Evolutionary conservation across 441 rosid genomes (phyloP).

Genomic region (Arabidopsis hybrid): DNA sequence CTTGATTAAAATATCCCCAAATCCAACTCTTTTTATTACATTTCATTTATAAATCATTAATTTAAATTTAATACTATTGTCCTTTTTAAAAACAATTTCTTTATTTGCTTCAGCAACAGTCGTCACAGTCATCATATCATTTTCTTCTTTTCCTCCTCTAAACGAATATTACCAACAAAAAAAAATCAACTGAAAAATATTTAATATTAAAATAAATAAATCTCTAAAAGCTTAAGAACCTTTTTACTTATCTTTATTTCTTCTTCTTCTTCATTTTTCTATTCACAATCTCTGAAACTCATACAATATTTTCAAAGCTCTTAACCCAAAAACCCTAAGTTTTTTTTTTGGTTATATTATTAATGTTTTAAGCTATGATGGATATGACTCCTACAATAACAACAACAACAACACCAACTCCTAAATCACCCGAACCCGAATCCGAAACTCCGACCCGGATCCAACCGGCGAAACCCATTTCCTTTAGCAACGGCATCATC

Average conservation of each 20-base stretch:
- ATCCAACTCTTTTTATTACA: background rate
- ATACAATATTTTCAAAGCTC: slow-evolving; percentile 13
- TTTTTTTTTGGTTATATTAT: background rate
- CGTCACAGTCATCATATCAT: slow-evolving; percentile 40
- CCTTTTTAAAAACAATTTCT: background rate
- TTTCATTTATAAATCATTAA: slow-evolving; percentile 6
- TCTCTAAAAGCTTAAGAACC: slow-evolving; percentile 40
- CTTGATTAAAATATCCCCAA: slow-evolving; percentile 14
- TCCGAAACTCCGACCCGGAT: slow-evolving; percentile 63
- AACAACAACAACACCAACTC: slow-evolving; percentile 26
- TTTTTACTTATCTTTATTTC: slow-evolving; percentile 36
- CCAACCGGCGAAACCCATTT: slow-evolving; percentile 64
- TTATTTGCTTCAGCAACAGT: slow-evolving; percentile 35
- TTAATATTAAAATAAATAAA: slow-evolving; percentile 13
- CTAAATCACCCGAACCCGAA: slow-evolving; percentile 56
- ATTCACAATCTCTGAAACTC: slow-evolving; percentile 35
- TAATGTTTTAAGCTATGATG: slow-evolving; percentile 51
- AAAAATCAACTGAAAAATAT: background rate
- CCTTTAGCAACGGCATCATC: slow-evolving; percentile 74
- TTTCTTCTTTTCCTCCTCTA: slow-evolving; percentile 38
- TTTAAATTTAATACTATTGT: slow-evolving; percentile 21
- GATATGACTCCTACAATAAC: slow-evolving; percentile 37
- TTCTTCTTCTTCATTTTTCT: slow-evolving; percentile 33
- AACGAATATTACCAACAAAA: slow-evolving; percentile 14
- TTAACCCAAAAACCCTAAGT: slow-evolving; percentile 35